Percentiles rank a stretch among this genome's conserved stretches.
phyloP scores from a whole-genome alignment of 2,329 filamentous ascomycete species.

The Pseudocercospora musae region DNA sequence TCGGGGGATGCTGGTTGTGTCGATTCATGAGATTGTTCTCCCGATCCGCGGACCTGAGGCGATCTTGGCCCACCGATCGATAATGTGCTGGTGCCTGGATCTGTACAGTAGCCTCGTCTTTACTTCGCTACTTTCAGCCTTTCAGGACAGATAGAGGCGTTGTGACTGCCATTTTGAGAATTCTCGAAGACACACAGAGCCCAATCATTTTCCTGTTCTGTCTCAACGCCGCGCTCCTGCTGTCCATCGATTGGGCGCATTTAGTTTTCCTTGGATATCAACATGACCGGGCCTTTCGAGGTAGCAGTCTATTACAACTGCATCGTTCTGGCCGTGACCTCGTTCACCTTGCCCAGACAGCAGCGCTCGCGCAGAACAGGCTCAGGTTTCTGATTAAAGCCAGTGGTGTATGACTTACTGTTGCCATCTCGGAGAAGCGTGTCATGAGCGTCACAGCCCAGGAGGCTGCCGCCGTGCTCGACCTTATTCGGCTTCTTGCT shows the following conservation, averaged over 20 bases:
- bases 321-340: neutral
- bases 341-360: neutral
- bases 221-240: neutral
- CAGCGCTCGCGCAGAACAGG: neutral
- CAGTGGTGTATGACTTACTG: neutral
- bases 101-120: neutral
- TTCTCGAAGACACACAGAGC: neutral
- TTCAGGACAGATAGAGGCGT: neutral
- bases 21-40: neutral
- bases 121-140: neutral
- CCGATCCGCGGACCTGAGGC: slow-evolving; percentile 43
- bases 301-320: neutral
- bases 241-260: neutral
- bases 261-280: neutral
- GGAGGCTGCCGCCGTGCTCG: neutral
- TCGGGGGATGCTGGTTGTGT: neutral
- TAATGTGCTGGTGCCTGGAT: neutral
- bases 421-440: neutral
- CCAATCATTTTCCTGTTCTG: neutral
- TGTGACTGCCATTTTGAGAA: neutral
- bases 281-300: neutral
- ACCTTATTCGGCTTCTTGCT: neutral
- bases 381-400: neutral
- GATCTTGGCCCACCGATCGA: slow-evolving; percentile 48
- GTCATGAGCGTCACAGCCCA: neutral